A percentile compares a stretch with the other conserved stretches of the same genome.
Evolutionary conservation across 352 stramenopile species (phyloP).

Genomic region (Thraustochytrium striatum): DNA sequence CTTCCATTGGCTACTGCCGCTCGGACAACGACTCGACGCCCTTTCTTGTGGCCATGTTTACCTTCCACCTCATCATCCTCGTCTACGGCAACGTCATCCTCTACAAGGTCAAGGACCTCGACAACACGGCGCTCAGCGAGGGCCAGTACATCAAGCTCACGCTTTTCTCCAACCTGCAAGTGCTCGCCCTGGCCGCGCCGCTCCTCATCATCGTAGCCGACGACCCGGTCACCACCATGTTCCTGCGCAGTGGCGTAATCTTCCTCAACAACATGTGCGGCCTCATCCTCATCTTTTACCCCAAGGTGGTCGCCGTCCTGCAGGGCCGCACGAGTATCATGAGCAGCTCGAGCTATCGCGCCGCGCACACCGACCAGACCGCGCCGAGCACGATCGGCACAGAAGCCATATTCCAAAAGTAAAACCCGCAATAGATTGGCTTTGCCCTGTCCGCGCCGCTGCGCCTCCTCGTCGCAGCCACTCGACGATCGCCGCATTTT

Average conservation of each 20-base stretch:
- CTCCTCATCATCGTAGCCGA: neutral
- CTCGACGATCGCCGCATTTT: too few species aligned
- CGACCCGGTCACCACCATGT: neutral
- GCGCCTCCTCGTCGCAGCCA: too few species aligned
- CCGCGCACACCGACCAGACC: too few species aligned
- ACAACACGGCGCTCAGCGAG: neutral
- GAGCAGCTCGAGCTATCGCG: too few species aligned
- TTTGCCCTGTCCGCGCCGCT: too few species aligned
- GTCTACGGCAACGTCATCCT: conserved; percentile 26
- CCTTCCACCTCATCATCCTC: conserved; percentile 42
- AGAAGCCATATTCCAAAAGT: too few species aligned
- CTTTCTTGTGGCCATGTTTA: conserved; percentile 8
- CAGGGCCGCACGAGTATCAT: too few species aligned
- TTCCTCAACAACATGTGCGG: conserved; percentile 9
- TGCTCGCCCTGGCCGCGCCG: neutral
- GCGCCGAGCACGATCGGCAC: too few species aligned
- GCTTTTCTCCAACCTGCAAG: conserved; percentile 7
- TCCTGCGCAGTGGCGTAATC: neutral
- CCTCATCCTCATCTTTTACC: neutral
- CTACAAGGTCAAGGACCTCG: conserved; percentile 22
- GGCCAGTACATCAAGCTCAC: neutral
- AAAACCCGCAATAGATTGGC: too few species aligned
- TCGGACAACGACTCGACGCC: neutral
- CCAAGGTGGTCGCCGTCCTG: too few species aligned
- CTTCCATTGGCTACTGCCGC: neutral